phyloP scores from a whole-genome alignment of 1,284 basidiomycete species.

The Peniophora sp. region DNA sequence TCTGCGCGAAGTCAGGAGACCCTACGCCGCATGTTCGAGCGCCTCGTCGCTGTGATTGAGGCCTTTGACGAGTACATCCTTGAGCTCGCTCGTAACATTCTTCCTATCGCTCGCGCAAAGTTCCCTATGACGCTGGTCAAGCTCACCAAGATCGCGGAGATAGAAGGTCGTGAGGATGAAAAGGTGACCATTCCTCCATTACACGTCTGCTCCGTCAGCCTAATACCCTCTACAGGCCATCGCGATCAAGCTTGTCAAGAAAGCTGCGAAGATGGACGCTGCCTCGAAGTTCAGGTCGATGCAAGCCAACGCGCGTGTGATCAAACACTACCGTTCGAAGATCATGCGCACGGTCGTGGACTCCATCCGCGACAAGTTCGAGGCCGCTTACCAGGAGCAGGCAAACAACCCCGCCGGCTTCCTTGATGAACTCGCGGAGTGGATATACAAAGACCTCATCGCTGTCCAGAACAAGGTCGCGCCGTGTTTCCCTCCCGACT shows the following conservation, averaged over 20 bases:
- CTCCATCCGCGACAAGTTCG: constrained; percentile 72
- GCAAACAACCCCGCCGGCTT: constrained; percentile 65
- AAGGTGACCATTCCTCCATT: constrained; percentile 51
- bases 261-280: constrained; percentile 82
- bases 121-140: constrained; percentile 83
- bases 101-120: constrained; percentile 77
- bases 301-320: constrained; percentile 87
- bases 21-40: constrained; percentile 78
- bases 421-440: constrained; percentile 66
- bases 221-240: constrained; percentile 52
- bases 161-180: constrained; percentile 91
- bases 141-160: constrained; percentile 89
- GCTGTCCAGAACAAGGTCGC: constrained; percentile 83
- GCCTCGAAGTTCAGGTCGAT: constrained; percentile 87
- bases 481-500: constrained; percentile 89
- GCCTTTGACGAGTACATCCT: constrained; percentile 88
- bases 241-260: constrained; percentile 90
- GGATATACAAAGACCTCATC: constrained; percentile 95
- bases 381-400: constrained; percentile 57
- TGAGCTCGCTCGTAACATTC: constrained; percentile 68
- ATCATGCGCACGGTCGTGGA: constrained; percentile 77
- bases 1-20: constrained; percentile 63
- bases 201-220: neutral
- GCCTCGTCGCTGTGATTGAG: constrained; percentile 75
- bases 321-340: constrained; percentile 95